Evolutionary conservation across 495 filamentous ascomycete species (phyloP).

Genomic region (Geopyxis carbonaria): DNA sequence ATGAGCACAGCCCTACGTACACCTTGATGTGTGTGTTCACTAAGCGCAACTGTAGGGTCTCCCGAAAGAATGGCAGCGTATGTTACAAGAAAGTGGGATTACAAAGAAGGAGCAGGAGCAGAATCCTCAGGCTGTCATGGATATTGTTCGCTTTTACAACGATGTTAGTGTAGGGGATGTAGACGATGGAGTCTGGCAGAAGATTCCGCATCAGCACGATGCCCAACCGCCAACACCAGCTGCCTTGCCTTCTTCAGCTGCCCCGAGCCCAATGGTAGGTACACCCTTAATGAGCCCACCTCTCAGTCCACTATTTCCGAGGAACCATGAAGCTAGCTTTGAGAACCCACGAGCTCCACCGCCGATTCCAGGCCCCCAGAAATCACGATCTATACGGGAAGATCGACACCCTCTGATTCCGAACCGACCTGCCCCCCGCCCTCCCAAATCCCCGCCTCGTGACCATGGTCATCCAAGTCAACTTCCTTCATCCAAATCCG

Average conservation of each 20-base stretch:
- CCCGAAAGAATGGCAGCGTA: constrained; percentile 92
- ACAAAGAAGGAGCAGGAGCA: constrained; percentile 89
- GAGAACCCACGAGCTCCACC: constrained; percentile 91
- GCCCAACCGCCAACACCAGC: constrained; percentile 16
- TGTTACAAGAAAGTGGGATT: constrained; percentile 90
- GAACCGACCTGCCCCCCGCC: constrained; percentile 48
- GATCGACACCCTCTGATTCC: constrained; percentile 41
- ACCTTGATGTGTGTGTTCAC: constrained; percentile 1
- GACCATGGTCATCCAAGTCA: constrained; percentile 13
- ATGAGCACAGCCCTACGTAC: constrained; percentile 25
- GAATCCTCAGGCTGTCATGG: constrained; percentile 82
- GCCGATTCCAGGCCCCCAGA: constrained; percentile 45
- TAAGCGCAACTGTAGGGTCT: constrained; percentile 46
- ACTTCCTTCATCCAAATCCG: constrained; percentile 8
- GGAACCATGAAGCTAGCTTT: constrained; percentile 82
- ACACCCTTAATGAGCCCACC: constrained; percentile 63
- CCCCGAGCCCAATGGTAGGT: constrained; percentile 34
- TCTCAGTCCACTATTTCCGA: constrained; percentile 79
- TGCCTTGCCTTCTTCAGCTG: constrained; percentile 8
- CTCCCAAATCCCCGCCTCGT: constrained; percentile 30
- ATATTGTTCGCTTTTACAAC: constrained; percentile 93
- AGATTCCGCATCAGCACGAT: constrained; percentile 53
- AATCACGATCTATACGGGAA: constrained; percentile 16
- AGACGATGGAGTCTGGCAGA: constrained; percentile 84
- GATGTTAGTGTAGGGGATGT: constrained; percentile 64